Evolutionary conservation across 2,329 filamentous ascomycete genomes (phyloP).

Genomic region (Thielaviopsis musarum): DNA sequence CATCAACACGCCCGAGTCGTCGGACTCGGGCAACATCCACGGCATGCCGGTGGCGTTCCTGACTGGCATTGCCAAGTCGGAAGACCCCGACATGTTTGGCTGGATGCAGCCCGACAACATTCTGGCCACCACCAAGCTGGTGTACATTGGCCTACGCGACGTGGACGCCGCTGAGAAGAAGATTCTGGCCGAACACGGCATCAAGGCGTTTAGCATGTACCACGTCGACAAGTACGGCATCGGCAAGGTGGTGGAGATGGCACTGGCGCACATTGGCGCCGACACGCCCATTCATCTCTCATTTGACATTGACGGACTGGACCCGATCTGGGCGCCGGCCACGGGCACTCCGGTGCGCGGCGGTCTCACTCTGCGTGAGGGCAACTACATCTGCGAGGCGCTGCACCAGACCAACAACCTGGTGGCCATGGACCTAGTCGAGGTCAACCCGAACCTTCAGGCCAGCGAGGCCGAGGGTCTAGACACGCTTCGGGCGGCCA

Average conservation of each 20-base stretch:
- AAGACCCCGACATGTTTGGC: conserved; percentile 66
- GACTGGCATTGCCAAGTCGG: conserved; percentile 65
- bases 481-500: conserved; percentile 81
- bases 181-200: conserved; percentile 71
- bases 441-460: conserved; percentile 62
- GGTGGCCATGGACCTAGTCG: conserved; percentile 65
- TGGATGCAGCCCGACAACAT: conserved; percentile 65
- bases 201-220: conserved; percentile 97
- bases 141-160: conserved; percentile 91
- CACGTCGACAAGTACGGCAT: conserved; percentile 94
- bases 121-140: conserved; percentile 63
- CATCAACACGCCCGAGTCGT: conserved; percentile 90
- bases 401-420: conserved; percentile 67
- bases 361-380: conserved; percentile 82
- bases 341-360: conserved; percentile 91
- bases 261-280: conserved; percentile 81
- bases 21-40: conserved; percentile 83
- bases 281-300: conserved; percentile 95
- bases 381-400: conserved; percentile 88
- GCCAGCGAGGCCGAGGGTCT: conserved; percentile 41
- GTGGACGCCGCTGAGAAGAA: conserved; percentile 90
- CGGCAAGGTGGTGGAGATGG: conserved; percentile 93
- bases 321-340: conserved; percentile 90
- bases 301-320: conserved; percentile 91
- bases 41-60: conserved; percentile 94